These are phyloP conservation scores for Albophoma yamanashiensis DNA, from an alignment of 2,329 filamentous ascomycete genomes.

Conservation along the genomic window DNA sequence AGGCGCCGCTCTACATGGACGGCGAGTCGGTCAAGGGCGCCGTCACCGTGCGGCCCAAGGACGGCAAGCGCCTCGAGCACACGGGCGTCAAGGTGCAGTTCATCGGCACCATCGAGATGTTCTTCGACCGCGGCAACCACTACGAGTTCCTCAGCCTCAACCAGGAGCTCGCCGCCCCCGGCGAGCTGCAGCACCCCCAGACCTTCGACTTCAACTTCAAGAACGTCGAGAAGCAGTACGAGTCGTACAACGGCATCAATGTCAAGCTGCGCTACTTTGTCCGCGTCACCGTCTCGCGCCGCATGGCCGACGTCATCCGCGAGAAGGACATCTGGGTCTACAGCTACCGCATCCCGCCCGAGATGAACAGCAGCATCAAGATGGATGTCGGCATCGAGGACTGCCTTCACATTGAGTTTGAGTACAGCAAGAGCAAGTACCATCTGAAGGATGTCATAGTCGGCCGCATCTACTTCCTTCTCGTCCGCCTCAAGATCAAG, in stretches of 20 bases:
- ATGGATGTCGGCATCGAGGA: slow-evolving; percentile 99
- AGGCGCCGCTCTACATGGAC: slow-evolving; percentile 94
- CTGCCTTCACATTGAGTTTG: slow-evolving; percentile 97
- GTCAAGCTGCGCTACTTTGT: slow-evolving; percentile 98
- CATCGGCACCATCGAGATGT: slow-evolving; percentile 99
- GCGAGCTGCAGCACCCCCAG: slow-evolving; percentile 96
- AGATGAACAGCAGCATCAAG: slow-evolving; percentile 98
- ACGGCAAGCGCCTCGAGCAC: slow-evolving; percentile 95
- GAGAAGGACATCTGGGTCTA: slow-evolving; percentile 99
- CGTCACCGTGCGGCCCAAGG: slow-evolving; percentile 91
- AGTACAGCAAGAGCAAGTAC: slow-evolving; percentile 99
- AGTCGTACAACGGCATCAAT: slow-evolving; percentile 99
- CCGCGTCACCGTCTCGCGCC: slow-evolving; percentile 86
- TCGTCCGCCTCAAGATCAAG: slow-evolving; percentile 97
- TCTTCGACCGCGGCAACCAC: slow-evolving; percentile 97
- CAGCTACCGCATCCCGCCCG: slow-evolving; percentile 92
- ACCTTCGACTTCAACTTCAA: slow-evolving; percentile 99
- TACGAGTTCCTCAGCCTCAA: slow-evolving; percentile 97
- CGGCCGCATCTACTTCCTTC: slow-evolving; percentile 93
- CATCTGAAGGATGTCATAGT: slow-evolving; percentile 99
- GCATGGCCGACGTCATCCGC: slow-evolving; percentile 95
- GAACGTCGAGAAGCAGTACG: slow-evolving; percentile 99
- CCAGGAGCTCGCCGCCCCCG: slow-evolving; percentile 91
- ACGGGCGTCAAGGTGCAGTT: slow-evolving; percentile 99
- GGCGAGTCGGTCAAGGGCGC: slow-evolving; percentile 96